Evolutionary conservation across 2,329 filamentous ascomycete species (phyloP).

Genomic region (Fusarium anguioides): DNA sequence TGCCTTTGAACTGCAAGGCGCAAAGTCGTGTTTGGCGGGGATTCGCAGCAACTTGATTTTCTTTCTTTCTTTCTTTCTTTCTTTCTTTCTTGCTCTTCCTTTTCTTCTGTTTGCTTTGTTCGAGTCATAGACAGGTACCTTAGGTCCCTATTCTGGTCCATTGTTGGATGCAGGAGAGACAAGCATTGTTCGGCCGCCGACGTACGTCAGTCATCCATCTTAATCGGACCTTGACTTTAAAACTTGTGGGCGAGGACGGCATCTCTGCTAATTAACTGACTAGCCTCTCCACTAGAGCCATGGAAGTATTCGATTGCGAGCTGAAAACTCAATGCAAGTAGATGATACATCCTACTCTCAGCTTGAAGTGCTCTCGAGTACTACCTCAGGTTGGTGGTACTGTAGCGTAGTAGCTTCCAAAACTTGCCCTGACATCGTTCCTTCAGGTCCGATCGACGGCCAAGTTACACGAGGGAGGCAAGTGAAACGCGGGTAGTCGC

Average conservation of each 20-base stretch:
- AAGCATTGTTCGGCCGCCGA: conserved; percentile 2
- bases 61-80: background rate
- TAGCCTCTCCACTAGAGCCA: background rate
- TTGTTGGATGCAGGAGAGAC: background rate
- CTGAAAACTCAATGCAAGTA: background rate
- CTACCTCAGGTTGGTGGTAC: background rate
- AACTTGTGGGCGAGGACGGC: too few species aligned
- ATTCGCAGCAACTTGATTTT: background rate
- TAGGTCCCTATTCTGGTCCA: too few species aligned
- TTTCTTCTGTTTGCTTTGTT: background rate
- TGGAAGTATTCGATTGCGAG: background rate
- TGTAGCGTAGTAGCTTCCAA: background rate
- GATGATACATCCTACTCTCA: background rate
- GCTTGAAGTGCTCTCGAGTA: background rate
- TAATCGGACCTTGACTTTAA: background rate
- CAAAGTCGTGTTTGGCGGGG: conserved; percentile 4
- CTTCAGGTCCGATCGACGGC: conserved; percentile 28
- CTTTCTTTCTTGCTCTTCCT: background rate
- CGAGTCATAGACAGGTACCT: too few species aligned
- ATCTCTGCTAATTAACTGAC: too few species aligned
- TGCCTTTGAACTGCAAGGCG: background rate
- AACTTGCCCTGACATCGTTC: conserved; percentile 1
- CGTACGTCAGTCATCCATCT: conserved; percentile 19
- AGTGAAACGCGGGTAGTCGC: conserved; percentile 18
- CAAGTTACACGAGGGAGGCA: conserved; percentile 32